Conservation (phyloP, 176 grass and related monocot genomes). For the Cocos nucifera region DNA sequence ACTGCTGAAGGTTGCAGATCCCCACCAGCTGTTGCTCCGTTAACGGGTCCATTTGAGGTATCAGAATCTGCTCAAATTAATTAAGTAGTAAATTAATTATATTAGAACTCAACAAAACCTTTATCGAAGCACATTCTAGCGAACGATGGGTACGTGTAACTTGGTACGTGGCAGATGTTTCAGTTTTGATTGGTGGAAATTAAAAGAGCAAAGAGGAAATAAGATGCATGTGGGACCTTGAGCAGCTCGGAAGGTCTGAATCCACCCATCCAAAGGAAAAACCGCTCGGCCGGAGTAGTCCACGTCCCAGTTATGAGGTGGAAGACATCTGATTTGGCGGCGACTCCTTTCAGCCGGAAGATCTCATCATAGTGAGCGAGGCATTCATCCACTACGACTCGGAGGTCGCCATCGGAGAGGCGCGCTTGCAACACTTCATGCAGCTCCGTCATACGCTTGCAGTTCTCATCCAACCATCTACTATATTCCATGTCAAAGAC, state of each 20-base stretch:
- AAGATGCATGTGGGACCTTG: neutral
- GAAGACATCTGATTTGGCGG: neutral
- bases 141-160: too few relatives aligned
- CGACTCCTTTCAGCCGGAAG: neutral
- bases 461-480: constrained; percentile 14
- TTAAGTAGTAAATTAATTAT: neutral
- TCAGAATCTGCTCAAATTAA: constrained; percentile 39
- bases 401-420: constrained; percentile 52
- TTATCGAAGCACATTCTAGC: too few relatives aligned
- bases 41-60: constrained; percentile 67
- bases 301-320: constrained; percentile 3
- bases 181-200: too few relatives aligned
- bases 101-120: too few relatives aligned
- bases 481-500: constrained; percentile 10
- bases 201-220: too few relatives aligned
- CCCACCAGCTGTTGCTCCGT: constrained; percentile 79
- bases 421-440: constrained; percentile 37
- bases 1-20: constrained; percentile 68
- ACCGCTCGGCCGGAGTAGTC: constrained; percentile 3
- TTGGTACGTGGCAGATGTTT: too few relatives aligned
- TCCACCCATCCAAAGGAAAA: constrained; percentile 5
- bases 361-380: neutral
- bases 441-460: constrained; percentile 45
- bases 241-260: constrained; percentile 1
- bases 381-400: constrained; percentile 46